Conservation (phyloP, 768 basidiomycete genomes). For the Strobilomyces dryophilus region DNA sequence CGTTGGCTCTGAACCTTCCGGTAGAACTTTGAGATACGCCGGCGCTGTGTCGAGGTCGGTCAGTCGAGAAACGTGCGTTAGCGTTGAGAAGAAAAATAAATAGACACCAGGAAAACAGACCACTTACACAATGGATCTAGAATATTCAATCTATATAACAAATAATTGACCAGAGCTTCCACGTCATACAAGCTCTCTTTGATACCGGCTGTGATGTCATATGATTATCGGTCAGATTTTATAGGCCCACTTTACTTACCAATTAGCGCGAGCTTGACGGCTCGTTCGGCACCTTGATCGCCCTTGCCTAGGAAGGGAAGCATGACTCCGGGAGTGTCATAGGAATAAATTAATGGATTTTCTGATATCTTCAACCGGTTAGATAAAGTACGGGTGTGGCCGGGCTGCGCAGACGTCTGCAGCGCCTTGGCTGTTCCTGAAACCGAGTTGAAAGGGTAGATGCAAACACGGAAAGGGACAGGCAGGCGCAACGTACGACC, state of each 20-base stretch:
- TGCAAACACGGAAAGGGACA: background rate
- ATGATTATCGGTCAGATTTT: constrained; percentile 2
- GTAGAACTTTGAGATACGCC: constrained; percentile 63
- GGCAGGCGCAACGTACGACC: constrained; percentile 59
- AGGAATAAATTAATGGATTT: constrained; percentile 84
- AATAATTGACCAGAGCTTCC: constrained; percentile 80
- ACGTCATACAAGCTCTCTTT: constrained; percentile 89
- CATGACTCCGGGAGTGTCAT: constrained; percentile 97
- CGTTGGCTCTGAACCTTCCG: constrained; percentile 50
- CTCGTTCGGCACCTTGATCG: constrained; percentile 81
- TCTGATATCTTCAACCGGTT: constrained; percentile 82
- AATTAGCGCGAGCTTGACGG: constrained; percentile 89
- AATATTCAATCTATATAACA: constrained; percentile 80
- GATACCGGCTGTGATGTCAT: constrained; percentile 67
- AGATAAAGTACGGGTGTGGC: constrained; percentile 84
- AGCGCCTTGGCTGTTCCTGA: constrained; percentile 84
- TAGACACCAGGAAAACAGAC: background rate
- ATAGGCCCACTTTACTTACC: constrained; percentile 49
- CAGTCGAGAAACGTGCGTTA: background rate
- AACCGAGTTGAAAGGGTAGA: background rate
- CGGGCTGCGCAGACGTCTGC: constrained; percentile 84
- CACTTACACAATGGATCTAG: constrained; percentile 67
- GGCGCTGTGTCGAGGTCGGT: constrained; percentile 44
- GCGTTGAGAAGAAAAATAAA: constrained; percentile 1
- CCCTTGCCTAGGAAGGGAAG: constrained; percentile 90